Conservation (phyloP, 1,139 yeast genomes). For the Pichia inconspicua region DNA sequence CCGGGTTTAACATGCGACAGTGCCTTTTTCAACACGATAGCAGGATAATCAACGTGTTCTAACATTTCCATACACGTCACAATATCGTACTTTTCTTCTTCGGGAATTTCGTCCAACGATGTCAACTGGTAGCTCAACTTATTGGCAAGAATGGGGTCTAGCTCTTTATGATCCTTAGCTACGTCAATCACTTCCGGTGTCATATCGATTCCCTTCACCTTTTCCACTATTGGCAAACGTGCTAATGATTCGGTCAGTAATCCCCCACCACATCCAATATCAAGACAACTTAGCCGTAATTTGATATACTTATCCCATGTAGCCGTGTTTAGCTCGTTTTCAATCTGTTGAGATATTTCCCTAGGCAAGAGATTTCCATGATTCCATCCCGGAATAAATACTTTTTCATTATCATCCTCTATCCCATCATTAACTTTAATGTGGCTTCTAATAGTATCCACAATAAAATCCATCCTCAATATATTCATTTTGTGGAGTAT, state of each 20-base stretch:
- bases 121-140: conserved; percentile 47
- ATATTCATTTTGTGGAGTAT: conserved; percentile 92
- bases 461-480: conserved; percentile 79
- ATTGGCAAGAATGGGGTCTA: conserved; percentile 53
- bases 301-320: conserved; percentile 34
- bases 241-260: conserved; percentile 82
- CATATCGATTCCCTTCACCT: conserved; percentile 77
- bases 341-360: conserved; percentile 39
- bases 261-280: conserved; percentile 98
- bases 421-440: conserved; percentile 38
- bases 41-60: conserved; percentile 87
- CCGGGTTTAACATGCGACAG: conserved; percentile 63
- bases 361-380: conserved; percentile 52
- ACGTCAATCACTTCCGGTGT: conserved; percentile 76
- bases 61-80: conserved; percentile 90
- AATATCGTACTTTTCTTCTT: conserved; percentile 51
- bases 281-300: conserved; percentile 50
- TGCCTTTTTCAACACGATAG: conserved; percentile 61
- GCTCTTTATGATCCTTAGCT: conserved; percentile 57
- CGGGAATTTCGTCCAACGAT: conserved; percentile 52
- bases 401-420: conserved; percentile 39
- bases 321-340: conserved; percentile 40
- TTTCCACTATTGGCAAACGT: conserved; percentile 52
- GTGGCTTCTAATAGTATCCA: conserved; percentile 44
- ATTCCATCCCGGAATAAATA: conserved; percentile 75